These are phyloP conservation scores for Fusarium nelsonii DNA, from an alignment of 2,329 filamentous ascomycete species.

Conservation along the genomic window DNA sequence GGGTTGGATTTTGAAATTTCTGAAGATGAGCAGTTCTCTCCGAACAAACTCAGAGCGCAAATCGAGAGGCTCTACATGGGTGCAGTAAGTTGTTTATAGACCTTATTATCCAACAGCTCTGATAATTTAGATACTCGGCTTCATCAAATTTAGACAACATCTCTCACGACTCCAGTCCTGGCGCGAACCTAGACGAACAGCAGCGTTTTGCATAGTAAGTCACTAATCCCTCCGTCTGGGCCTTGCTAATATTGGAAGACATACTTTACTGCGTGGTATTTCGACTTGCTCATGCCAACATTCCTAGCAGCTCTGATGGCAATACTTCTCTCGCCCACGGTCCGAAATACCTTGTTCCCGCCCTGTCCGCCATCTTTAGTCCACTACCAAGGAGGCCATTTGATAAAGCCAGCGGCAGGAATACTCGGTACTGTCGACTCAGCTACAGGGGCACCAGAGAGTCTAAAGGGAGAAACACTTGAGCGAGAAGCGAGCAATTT, in stretches of 20 bases:
- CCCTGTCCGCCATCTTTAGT: slow-evolving; percentile 80
- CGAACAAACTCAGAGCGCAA: slow-evolving; percentile 82
- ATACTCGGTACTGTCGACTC: slow-evolving; percentile 79
- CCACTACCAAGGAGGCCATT: slow-evolving; percentile 72
- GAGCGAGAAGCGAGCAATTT: slow-evolving; percentile 84
- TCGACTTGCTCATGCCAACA: slow-evolving; percentile 74
- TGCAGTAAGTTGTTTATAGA: slow-evolving; percentile 64
- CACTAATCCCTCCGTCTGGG: slow-evolving; percentile 54
- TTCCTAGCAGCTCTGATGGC: slow-evolving; percentile 68
- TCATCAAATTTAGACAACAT: slow-evolving; percentile 64
- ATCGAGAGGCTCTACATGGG: slow-evolving; percentile 84
- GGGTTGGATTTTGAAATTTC: slow-evolving; percentile 54
- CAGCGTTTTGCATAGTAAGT: slow-evolving; percentile 17
- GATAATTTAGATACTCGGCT: not conserved
- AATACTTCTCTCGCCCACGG: slow-evolving; percentile 72
- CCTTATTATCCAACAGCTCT: not conserved
- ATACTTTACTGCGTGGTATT: slow-evolving; percentile 72
- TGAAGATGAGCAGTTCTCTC: slow-evolving; percentile 82
- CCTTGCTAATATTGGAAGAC: slow-evolving; percentile 47
- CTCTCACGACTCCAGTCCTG: slow-evolving; percentile 80
- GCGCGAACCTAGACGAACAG: slow-evolving; percentile 76
- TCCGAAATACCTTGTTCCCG: slow-evolving; percentile 74
- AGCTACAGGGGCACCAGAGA: slow-evolving; percentile 81
- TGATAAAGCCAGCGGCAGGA: slow-evolving; percentile 80
- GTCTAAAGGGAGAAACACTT: slow-evolving; percentile 81